These are phyloP conservation scores for Tolypocladium inflatum DNA, from an alignment of 2,329 filamentous ascomycete genomes.

Conservation along the genomic window DNA sequence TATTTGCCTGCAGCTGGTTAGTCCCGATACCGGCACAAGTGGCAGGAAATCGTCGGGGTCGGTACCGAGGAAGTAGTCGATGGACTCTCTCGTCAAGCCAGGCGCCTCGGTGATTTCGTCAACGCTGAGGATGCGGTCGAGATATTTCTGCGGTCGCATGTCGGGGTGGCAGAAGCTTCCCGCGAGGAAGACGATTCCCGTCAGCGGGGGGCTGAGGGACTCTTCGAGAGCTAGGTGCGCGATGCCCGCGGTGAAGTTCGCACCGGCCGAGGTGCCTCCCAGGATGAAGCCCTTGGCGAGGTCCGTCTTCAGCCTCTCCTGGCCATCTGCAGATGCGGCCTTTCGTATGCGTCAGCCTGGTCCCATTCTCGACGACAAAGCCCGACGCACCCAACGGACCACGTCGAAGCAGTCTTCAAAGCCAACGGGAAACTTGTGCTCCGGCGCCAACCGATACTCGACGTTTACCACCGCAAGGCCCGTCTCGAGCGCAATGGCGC, in stretches of 20 bases:
- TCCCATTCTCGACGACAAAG: neutral
- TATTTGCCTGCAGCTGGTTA: slow-evolving; percentile 10
- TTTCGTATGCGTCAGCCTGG: neutral
- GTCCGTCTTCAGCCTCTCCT: slow-evolving; percentile 26
- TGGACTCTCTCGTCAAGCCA: slow-evolving; percentile 23
- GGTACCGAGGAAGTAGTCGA: slow-evolving; percentile 21
- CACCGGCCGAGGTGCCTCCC: slow-evolving; percentile 40
- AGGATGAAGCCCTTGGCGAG: slow-evolving; percentile 36
- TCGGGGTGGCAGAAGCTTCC: slow-evolving; percentile 30
- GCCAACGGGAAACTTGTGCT: slow-evolving; percentile 35
- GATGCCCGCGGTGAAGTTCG: slow-evolving; percentile 38
- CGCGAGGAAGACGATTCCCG: slow-evolving; percentile 35
- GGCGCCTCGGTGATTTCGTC: slow-evolving; percentile 25
- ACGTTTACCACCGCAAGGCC: slow-evolving; percentile 32
- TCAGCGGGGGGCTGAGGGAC: slow-evolving; percentile 28
- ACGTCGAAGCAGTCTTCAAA: slow-evolving; percentile 36
- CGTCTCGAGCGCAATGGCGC: slow-evolving; percentile 12
- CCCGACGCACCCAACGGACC: slow-evolving; percentile 12
- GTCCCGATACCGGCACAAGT: too few relatives aligned
- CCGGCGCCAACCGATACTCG: slow-evolving; percentile 41
- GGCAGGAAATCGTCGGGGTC: too few relatives aligned
- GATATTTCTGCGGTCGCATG: slow-evolving; percentile 28
- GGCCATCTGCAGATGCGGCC: slow-evolving; percentile 11
- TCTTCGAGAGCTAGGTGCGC: slow-evolving; percentile 28
- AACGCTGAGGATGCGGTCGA: slow-evolving; percentile 20